Evolutionary conservation across 2,329 filamentous ascomycete genomes (phyloP), one percentile per base, ranked within the genome.

Genomic region (Fonsecaea nubica): DNA sequence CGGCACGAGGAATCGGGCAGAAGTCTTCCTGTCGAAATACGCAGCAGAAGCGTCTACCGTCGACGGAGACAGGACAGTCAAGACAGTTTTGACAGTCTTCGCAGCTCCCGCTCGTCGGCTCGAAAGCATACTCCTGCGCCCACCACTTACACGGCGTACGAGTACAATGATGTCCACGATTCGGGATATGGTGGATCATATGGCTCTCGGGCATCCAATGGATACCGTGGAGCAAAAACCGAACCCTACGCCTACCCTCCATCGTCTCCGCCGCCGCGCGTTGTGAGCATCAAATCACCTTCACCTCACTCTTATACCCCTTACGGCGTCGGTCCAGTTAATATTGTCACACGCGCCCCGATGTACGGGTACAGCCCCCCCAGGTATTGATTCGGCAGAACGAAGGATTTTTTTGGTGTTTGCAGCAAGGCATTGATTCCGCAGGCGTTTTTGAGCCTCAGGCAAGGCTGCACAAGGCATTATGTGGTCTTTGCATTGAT

Each of bases 171-270:
- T 33, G 33, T 62, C 33, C 62, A 65, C 21, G 69, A 71, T 55
- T 71, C 69, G 2, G 69, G 65, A 15, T 71, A 71, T 45, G 69
- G 69, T 45, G 69, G 69, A 25, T 71, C 69, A 15, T 68, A 67
- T 18, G 59, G 65, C n/a, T 70, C 69, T 58, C 65, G 58, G 42
- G 61, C 50, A 10, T 71, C 67, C 18, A 42, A 66, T 40, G 66
- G 65, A 32, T 62, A 62, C 32, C 62, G 64, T 52, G 55, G 58
- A 30, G 66, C 69, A 30, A 67, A 68, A 56, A 71, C 69, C 3
- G 69, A 71, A 55, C 66, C 69, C 21, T 66, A 67, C 53, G 45
- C 32, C 7, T 71, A 71, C 54, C 64, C 69, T 55, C 64, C 69
- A 40, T 45, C 64, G 4, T 42, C 57, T 35, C 62, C 65, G 4